Evolutionary conservation across 139 green algal genomes (phyloP), one percentile per base, ranked within the genome.

Genomic region (Chlamydomonas incerta): DNA sequence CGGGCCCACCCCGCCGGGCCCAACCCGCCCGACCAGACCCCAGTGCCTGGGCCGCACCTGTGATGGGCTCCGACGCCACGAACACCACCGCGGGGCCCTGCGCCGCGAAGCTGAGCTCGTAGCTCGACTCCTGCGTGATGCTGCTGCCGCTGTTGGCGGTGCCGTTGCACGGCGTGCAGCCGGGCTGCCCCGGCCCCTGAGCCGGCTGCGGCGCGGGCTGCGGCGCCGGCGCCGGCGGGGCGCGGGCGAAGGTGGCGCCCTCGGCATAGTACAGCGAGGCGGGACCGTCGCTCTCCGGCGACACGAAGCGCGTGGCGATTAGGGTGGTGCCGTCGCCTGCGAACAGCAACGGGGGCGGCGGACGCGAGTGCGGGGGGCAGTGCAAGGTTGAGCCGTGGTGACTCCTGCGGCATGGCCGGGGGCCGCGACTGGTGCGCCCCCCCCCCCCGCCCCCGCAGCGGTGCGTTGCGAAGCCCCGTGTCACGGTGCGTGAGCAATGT

Each of bases 191-290:
- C 20, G 4, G 50, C 50, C 20, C 50, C 15, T 0, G 14, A 2
- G 47, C 46, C 71, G 65, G 14, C 65, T 3, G 28, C 67, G 29
- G 67, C 68, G 29, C 2, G 46, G 14, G 4, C 5, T 2, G 50
- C 67, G 55, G 50, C 68, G 41, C 33, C 35, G 23, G 34, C 20
- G 23, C 3, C 35, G 23, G n/a, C 23, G 55, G 76, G 28, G 66
- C 47, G 52, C 68, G 68, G 11, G 35, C 69, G 41, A 80, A 80
- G 70, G 29, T 62, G 33, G 66, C 90, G 74, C 95, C 94, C 86
- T 96, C 95, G 60, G 96, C 96, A 75, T 97, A 99, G 93, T 99
- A 99, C 50, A 99, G 92, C 15, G 95, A 96, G 0, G 97, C 96
- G 5, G 95, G 89, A 20, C 70, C 52, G 52, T 94, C 90, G 0